phyloP scores from a whole-genome alignment of 371 early-diverging fungal genomes.

The Nosema muscidifuracis region DNA sequence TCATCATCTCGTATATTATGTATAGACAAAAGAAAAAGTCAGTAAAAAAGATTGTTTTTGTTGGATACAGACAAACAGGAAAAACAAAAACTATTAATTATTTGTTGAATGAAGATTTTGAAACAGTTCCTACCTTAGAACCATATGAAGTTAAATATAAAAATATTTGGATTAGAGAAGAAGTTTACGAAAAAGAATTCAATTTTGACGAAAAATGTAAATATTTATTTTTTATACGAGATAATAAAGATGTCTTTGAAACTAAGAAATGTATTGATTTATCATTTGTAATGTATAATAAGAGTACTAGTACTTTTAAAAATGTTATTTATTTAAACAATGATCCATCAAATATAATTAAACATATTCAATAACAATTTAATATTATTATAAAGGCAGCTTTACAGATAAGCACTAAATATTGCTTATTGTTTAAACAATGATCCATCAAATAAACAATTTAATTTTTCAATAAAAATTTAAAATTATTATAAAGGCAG shows the following conservation, averaged over 20 bases:
- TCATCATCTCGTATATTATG: not conserved
- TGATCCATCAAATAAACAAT: too few relatives aligned
- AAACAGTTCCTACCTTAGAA: constrained; percentile 31
- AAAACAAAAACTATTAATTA: constrained; percentile 26
- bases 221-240: constrained; percentile 25
- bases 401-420: too few relatives aligned
- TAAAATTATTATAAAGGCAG: too few relatives aligned
- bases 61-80: constrained; percentile 21
- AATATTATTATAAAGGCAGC: too few relatives aligned
- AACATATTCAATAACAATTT: too few relatives aligned
- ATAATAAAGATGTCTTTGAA: not conserved
- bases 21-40: not conserved
- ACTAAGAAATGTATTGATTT: not conserved
- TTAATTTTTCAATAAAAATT: too few relatives aligned
- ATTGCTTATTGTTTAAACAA: too few relatives aligned
- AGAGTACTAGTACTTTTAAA: not conserved
- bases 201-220: constrained; percentile 1
- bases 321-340: constrained; percentile 10
- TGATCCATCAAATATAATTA: constrained; percentile 7
- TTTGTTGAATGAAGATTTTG: not conserved
- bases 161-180: not conserved
- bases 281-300: constrained; percentile 16
- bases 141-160: constrained; percentile 8
- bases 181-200: not conserved
- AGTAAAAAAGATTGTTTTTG: constrained; percentile 11